phyloP scores from a whole-genome alignment of 2,329 filamentous ascomycete species.

The Fusarium napiforme region DNA sequence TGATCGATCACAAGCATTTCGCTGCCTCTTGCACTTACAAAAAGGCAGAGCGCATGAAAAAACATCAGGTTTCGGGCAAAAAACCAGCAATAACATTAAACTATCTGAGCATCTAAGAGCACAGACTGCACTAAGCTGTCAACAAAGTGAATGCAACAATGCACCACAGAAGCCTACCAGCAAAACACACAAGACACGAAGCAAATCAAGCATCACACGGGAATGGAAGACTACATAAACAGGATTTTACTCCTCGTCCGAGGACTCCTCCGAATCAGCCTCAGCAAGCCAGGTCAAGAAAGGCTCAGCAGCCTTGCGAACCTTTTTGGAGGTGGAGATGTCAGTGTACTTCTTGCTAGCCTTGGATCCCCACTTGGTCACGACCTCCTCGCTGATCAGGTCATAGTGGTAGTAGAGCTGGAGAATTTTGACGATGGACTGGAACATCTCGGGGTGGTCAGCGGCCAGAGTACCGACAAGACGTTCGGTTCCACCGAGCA shows the following conservation, averaged over 20 bases:
- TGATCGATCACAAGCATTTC: neutral
- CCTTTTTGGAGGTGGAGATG: conserved; percentile 87
- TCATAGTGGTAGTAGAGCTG: conserved; percentile 92
- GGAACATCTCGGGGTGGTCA: conserved; percentile 80
- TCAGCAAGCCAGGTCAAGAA: conserved; percentile 95
- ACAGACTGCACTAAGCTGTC: conserved; percentile 21
- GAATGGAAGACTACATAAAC: neutral
- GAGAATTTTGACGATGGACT: conserved; percentile 84
- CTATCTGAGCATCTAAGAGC: conserved; percentile 32
- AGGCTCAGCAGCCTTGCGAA: conserved; percentile 91
- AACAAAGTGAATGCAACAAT: conserved; percentile 3
- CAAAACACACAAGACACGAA: conserved; percentile 3
- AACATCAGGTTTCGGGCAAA: neutral
- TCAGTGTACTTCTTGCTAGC: conserved; percentile 99
- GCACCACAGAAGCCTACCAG: conserved; percentile 1
- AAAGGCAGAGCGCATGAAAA: neutral
- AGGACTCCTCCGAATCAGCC: conserved; percentile 76
- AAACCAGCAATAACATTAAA: conserved; percentile 29
- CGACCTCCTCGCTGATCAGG: conserved; percentile 85
- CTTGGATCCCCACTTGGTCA: conserved; percentile 91
- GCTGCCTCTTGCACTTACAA: neutral
- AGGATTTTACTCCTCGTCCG: conserved; percentile 64
- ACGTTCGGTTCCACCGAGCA: conserved; percentile 94
- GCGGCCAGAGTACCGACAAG: conserved; percentile 79
- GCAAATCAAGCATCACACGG: neutral